Base-by-base conservation (phyloP, 306 rosid genomes). In the Abrus precatorius region DNA sequence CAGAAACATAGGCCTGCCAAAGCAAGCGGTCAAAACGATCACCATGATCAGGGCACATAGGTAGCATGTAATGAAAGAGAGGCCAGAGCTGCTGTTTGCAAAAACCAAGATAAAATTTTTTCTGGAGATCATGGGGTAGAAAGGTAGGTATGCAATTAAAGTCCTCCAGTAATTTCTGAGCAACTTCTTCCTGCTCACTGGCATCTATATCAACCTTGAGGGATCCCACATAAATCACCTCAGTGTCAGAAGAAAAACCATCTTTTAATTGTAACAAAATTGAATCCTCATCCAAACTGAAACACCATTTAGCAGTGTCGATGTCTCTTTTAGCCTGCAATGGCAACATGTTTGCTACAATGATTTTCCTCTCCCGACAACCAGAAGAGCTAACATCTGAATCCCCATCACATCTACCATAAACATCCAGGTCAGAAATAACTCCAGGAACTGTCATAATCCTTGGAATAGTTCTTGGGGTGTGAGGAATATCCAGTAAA, bases 1-100 rank as follows among this genome's bases (percentile, higher is more conserved):
- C 95, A 52, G 95, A 89, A 52, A 92, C 93, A 78, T 92, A 92
- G 64, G 97, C 94, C 89, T 81, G 90, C 97, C 97, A 92, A 54
- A 88, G 87, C 20, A 50, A 30, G 76, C 97, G 92, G 66, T 92
- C 90, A 80, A 90, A 92, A 50, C 93, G 90, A 33, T 92, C 95
- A 30, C 97, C 92, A 3, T 92, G 94, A 76, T 87, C 91, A 3
- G 97, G 91, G 76, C 89, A 90, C 83, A 92, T 81, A 48, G 97
- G 94, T 45, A 92, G 84, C 97, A 92, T 92, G 70, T 92, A 92
- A 81, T 92, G 97, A 54, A 92, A 92, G 64, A 92, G 93, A 27
- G 94, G 97, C 97, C 97, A 92, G 13, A 92, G 84, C 80, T 88
- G 93, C 78, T 85, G 92, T 78, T 92, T 92, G 72, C 93, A 88